Conservation (phyloP, 2,329 filamentous ascomycete genomes). For the Cercospora citrullina region DNA sequence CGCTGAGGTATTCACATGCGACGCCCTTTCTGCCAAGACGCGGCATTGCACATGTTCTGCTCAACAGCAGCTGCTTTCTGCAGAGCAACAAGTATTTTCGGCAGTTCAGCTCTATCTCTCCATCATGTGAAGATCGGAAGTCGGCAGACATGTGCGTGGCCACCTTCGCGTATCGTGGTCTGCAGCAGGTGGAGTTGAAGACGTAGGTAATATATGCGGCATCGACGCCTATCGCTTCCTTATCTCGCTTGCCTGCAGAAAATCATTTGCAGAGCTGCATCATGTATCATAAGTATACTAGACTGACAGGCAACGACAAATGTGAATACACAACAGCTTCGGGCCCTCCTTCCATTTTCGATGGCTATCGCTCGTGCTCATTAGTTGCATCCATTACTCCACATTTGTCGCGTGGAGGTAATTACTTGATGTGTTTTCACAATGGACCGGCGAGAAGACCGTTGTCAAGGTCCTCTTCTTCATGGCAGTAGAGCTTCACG, state of each 20-base stretch:
- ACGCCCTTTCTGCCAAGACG: not conserved
- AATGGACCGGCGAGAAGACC: not conserved
- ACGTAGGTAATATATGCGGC: not conserved
- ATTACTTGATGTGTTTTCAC: not conserved
- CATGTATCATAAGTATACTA: not conserved
- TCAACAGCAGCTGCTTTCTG: not conserved
- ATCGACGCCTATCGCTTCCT: not conserved
- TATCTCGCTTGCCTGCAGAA: slow-evolving; percentile 1
- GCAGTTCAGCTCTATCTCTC: not conserved
- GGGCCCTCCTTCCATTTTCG: not conserved
- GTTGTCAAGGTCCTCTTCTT: not conserved
- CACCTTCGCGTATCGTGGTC: not conserved
- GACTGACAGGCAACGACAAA: not conserved
- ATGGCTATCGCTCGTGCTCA: not conserved
- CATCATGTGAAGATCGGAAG: not conserved
- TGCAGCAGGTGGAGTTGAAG: not conserved
- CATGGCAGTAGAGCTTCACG: not conserved
- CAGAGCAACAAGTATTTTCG: not conserved
- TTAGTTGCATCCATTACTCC: not conserved
- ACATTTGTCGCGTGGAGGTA: not conserved
- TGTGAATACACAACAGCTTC: not conserved
- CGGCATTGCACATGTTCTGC: not conserved
- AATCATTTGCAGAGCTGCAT: not conserved
- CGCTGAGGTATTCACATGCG: not conserved
- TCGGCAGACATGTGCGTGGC: not conserved